Evolutionary conservation across 108 stramenopile genomes (phyloP), one percentile per base, ranked within the genome.

Genomic region (Thalassiosira profunda): DNA sequence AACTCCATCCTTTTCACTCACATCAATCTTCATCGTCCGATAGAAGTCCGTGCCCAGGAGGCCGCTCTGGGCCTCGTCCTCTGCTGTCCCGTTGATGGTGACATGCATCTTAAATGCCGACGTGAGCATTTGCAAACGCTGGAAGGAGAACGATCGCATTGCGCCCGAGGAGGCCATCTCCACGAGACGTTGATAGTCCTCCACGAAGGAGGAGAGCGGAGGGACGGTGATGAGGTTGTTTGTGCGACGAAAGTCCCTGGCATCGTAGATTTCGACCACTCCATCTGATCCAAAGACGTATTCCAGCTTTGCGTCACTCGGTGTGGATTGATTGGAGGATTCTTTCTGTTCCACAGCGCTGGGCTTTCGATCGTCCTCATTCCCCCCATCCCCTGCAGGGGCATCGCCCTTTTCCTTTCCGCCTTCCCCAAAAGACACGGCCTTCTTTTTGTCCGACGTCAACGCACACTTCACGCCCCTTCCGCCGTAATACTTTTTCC

Each of bases 11-110:
- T n/a, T n/a, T n/a, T n/a, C n/a, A n/a, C n/a, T n/a, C n/a, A n/a
- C n/a, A 70, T 99, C 99, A 25, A 99, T 92, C 73, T 99, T 99
- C 74, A 98, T 83, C 6, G 97, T 95, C 31, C 99, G 88, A 76
- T 99, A 99, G 68, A 99, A 99, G 68, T 99, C 99, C 6, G 98
- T 97, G 6, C 93, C 92, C 35, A 98, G 76, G 18, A 96, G 70
- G 65, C 80, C 85, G 47, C 79, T 79, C 56, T 96, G 89, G 37
- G 90, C 95, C 58, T 83, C 75, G 44, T 81, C 67, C 71, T 98
- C 95, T 0, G 83, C 82, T 10, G 86, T 52, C 5, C 86, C 89
- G 62, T 98, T 98, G 48, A 92, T 82, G 17, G 90, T 90, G 18
- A 81, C 67, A 67, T 98, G 95, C 82, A 90, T 93, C 36, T 92